These are phyloP conservation scores for Botryotinia convoluta DNA, from an alignment of 2,329 filamentous ascomycete genomes.

Conservation along the genomic window DNA sequence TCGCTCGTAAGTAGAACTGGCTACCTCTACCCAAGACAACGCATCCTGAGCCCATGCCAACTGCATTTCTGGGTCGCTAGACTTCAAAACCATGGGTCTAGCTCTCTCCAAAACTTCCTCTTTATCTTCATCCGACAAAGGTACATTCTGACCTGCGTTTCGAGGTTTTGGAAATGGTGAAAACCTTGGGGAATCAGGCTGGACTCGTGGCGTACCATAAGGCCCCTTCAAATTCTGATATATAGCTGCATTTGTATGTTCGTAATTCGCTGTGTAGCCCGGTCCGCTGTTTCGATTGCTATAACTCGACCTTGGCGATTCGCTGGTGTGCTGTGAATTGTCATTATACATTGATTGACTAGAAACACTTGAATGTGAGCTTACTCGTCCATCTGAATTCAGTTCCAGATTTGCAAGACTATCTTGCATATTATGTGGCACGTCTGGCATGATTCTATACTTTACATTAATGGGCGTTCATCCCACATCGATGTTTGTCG, in stretches of 20 bases:
- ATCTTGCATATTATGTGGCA: constrained; percentile 94
- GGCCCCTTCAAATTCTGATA: constrained; percentile 37
- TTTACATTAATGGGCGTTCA: constrained; percentile 18
- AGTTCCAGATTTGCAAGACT: constrained; percentile 89
- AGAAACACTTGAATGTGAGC: constrained; percentile 28
- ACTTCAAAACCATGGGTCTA: constrained; percentile 79
- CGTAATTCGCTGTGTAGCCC: constrained; percentile 36
- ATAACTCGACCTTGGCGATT: constrained; percentile 19
- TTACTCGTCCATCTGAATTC: constrained; percentile 51
- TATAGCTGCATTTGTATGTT: constrained; percentile 38
- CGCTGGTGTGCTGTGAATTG: constrained; percentile 22
- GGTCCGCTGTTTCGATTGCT: constrained; percentile 26
- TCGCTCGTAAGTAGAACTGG: constrained; percentile 65
- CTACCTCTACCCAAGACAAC: constrained; percentile 81
- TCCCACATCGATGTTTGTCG: not conserved
- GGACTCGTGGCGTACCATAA: constrained; percentile 20
- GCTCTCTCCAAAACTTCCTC: constrained; percentile 86
- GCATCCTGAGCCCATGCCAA: constrained; percentile 95
- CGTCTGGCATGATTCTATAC: constrained; percentile 86
- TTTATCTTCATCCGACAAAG: constrained; percentile 90
- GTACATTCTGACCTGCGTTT: constrained; percentile 79
- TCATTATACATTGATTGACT: constrained; percentile 31
- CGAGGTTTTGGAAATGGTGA: constrained; percentile 87
- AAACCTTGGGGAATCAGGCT: constrained; percentile 63
- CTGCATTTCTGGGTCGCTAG: constrained; percentile 94